phyloP scores from a whole-genome alignment of 164 flowering plant genomes.

The Nymphaea thermarum region DNA sequence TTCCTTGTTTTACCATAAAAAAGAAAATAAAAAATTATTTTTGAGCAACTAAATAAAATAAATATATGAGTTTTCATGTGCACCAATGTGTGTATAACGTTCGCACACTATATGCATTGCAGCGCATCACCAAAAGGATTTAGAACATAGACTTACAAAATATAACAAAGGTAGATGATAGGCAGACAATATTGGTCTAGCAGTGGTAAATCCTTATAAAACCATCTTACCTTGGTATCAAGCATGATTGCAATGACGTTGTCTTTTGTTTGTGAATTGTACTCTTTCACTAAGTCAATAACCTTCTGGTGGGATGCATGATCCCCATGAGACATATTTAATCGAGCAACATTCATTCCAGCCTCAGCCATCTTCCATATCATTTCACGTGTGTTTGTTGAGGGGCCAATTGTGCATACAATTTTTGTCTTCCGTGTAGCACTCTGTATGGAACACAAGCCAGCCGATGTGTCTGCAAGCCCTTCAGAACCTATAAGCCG shows the following conservation, averaged over 20 bases:
- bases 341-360: conserved; percentile 92
- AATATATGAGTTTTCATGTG: no score
- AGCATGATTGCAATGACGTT: conserved; percentile 92
- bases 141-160: neutral
- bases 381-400: conserved; percentile 83
- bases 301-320: conserved; percentile 95
- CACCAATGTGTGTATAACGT: no score
- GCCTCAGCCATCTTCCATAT: conserved; percentile 97
- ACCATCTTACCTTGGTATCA: conserved; percentile 65
- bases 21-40: neutral
- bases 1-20: neutral
- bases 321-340: conserved; percentile 96
- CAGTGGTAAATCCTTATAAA: no score
- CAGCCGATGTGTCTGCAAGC: conserved; percentile 43
- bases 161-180: no score
- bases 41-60: no score
- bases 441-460: conserved; percentile 65
- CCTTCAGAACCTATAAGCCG: conserved; percentile 27
- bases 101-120: no score
- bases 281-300: conserved; percentile 87
- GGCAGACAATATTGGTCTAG: no score
- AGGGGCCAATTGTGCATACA: conserved; percentile 95
- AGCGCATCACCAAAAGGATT: neutral
- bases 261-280: conserved; percentile 74
- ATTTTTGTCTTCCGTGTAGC: conserved; percentile 84